Evolutionary conservation across 257 asterid genomes (phyloP).

Genomic region (Ilex aquifolium): DNA sequence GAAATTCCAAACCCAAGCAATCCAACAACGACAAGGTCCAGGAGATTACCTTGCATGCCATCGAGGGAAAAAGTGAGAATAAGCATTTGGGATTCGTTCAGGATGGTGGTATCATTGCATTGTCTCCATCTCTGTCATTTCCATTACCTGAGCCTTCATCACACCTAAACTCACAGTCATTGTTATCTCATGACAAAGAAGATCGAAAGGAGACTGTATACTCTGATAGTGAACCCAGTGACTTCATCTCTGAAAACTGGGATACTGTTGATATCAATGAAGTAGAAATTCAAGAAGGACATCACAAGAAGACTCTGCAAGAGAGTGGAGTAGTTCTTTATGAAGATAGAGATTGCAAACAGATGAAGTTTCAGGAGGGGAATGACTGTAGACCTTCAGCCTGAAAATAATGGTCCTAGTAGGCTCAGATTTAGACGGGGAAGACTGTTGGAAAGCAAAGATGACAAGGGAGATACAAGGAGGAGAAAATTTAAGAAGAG

Average conservation of each 20-base stretch:
- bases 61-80: conserved; percentile 13
- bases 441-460: conserved; percentile 13
- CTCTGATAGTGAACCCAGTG: conserved; percentile 15
- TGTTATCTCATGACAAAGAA: conserved; percentile 17
- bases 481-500: conserved; percentile 13
- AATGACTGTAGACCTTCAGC: conserved; percentile 22
- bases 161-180: conserved; percentile 6
- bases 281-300: conserved; percentile 11
- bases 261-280: conserved; percentile 5
- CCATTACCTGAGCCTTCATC: neutral
- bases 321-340: conserved; percentile 11
- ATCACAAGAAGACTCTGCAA: conserved; percentile 11
- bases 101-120: neutral
- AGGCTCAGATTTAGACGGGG: conserved; percentile 25
- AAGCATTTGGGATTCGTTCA: neutral
- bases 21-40: conserved; percentile 17
- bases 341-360: conserved; percentile 23
- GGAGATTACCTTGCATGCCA: conserved; percentile 23
- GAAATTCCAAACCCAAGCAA: conserved; percentile 9
- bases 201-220: conserved; percentile 2
- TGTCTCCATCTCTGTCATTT: neutral
- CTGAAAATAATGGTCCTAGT: conserved; percentile 18
- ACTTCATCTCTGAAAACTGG: conserved; percentile 6
- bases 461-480: conserved; percentile 11
- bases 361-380: conserved; percentile 43